Evolutionary conservation across 352 stramenopile genomes (phyloP), one percentile per base, ranked within the genome.

Genomic region (Globisporangium nodosum): DNA sequence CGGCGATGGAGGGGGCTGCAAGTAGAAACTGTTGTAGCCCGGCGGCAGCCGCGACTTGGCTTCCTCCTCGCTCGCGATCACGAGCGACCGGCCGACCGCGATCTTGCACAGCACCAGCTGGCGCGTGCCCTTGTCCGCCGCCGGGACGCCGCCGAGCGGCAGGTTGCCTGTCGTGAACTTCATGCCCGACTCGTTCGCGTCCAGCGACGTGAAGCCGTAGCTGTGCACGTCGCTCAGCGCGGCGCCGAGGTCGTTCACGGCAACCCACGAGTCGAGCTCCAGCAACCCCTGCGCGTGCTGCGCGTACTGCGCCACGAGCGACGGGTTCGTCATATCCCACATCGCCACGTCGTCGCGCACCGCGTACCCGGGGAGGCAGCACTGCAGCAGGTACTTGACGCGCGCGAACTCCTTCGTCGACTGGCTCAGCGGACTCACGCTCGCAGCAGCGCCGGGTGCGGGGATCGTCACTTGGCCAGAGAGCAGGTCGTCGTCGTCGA

Each of bases 81-180:
- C 60, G 0, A 92, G 45, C 16, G 84, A 90, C 24, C 71, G 61
- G 1, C 84, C 84, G 5, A 90, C 76, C 30, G 77, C 82, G 54
- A 92, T 76, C 52, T 87, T 90, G 52, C 81, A 94, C 7, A 94
- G 64, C 35, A 92, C 80, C 11, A 88, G 65, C 63, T 91, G 81
- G 24, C 72, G 73, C 31, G 50, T 53, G 53, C 58, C 65, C 20
- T 58, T 49, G 48, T 46, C 37, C 4, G 27, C 52, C 12, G 47
- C 47, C 21, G 60, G 33, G 37, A 20, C 30, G 21, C 46, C 31
- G 48, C 69, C 73, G 6, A 83, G 59, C n/a, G 69, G 64, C 27
- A 90, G 66, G 21, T 71, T 84, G 8, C 79, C 82, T 0, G 76
- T 87, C 5, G 77, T 80, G 56, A 92, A 88, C 46, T 87, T 91